phyloP scores from a whole-genome alignment of 2,329 filamentous ascomycete genomes.

The Colletotrichum sp. region DNA sequence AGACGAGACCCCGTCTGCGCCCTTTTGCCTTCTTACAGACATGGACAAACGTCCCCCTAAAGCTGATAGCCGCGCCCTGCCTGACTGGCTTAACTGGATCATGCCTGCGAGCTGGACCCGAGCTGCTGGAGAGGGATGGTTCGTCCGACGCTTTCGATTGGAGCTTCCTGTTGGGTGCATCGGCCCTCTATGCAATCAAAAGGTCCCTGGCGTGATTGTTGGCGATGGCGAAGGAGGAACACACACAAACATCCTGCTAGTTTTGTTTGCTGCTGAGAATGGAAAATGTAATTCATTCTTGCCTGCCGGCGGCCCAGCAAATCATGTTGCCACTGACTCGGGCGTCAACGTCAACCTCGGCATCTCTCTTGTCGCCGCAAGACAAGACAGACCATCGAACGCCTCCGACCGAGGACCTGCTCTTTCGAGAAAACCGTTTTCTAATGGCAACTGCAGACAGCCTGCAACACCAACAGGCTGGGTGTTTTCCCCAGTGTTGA shows the following conservation, averaged over 20 bases:
- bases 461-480: not conserved
- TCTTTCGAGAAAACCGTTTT: not conserved
- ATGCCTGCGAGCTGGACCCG: not conserved
- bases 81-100: not conserved
- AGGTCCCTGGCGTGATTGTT: not conserved
- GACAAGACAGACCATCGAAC: not conserved
- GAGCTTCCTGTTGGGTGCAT: not conserved
- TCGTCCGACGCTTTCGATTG: not conserved
- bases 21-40: not conserved
- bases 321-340: conserved; percentile 1
- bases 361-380: not conserved
- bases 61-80: not conserved
- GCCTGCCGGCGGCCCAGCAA: not conserved
- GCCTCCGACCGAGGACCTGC: not conserved
- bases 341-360: not conserved
- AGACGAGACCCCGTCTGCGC: not conserved
- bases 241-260: not conserved
- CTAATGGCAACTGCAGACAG: not conserved
- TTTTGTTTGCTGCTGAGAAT: not conserved
- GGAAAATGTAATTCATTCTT: not conserved
- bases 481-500: not conserved
- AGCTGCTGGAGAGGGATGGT: not conserved
- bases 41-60: not conserved
- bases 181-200: not conserved
- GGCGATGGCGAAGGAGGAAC: not conserved